phyloP scores from a whole-genome alignment of 2,329 filamentous ascomycete genomes.

The Chrysosporium keratinophilum region DNA sequence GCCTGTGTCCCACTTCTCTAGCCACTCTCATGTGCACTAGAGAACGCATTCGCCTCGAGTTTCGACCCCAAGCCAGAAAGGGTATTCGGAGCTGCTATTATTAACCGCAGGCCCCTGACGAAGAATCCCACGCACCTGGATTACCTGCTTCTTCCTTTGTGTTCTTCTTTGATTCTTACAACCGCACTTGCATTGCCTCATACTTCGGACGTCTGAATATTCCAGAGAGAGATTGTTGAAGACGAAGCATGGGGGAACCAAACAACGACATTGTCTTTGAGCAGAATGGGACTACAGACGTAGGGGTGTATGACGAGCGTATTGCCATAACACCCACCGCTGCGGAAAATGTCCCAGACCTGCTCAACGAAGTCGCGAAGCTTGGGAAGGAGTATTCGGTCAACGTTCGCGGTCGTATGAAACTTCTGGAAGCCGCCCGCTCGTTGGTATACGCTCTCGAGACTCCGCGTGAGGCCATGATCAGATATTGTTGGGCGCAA shows the following conservation, averaged over 20 bases:
- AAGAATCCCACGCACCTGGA: no score
- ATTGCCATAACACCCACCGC: constrained; percentile 14
- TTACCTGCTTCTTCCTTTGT: no score
- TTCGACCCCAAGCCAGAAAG: no score
- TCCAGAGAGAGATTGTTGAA: no score
- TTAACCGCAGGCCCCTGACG: no score
- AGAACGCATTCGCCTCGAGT: no score
- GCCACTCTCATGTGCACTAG: no score
- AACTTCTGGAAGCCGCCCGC: constrained; percentile 22
- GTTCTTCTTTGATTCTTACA: neutral
- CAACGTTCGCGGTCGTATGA: constrained; percentile 16
- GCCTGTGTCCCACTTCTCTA: no score
- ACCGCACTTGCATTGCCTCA: neutral
- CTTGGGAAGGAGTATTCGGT: constrained; percentile 15
- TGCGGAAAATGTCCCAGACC: constrained; percentile 16
- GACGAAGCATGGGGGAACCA: neutral
- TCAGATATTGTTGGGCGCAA: constrained; percentile 23
- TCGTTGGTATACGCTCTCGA: constrained; percentile 22
- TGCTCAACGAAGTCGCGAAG: constrained; percentile 17
- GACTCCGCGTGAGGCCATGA: constrained; percentile 24
- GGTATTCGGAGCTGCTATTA: no score
- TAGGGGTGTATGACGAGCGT: neutral
- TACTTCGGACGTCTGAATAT: neutral
- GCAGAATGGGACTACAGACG: neutral
- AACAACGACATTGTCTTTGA: neutral